Conservation (phyloP, 352 stramenopile species). For the Globisporangium cederbergense region DNA sequence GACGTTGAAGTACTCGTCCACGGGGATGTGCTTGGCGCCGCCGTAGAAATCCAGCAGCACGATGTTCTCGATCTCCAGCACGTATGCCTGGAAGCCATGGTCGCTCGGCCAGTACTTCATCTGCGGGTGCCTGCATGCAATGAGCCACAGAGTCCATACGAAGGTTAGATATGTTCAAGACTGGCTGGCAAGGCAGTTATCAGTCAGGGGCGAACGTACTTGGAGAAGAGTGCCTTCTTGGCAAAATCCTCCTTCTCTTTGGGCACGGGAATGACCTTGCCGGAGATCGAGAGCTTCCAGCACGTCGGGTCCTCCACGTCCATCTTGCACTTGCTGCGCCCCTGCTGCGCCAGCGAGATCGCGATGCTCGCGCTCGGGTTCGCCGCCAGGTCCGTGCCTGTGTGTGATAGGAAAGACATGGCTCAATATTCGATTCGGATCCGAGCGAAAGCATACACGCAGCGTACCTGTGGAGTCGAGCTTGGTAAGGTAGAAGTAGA, state of each 20-base stretch:
- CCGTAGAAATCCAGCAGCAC: conserved; percentile 73
- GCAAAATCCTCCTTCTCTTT: conserved; percentile 40
- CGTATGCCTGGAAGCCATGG: conserved; percentile 53
- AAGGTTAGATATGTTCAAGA: not conserved
- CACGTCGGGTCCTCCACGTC: conserved; percentile 72
- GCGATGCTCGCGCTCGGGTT: conserved; percentile 54
- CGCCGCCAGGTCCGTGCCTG: conserved; percentile 42
- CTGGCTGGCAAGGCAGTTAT: not conserved
- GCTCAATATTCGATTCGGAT: not conserved
- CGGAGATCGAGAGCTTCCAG: conserved; percentile 60
- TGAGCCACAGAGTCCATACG: not conserved
- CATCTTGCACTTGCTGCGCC: conserved; percentile 51
- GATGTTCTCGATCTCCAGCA: conserved; percentile 56
- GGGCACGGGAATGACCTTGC: conserved; percentile 45
- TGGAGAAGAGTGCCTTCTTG: conserved; percentile 64
- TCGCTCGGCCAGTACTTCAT: conserved; percentile 61
- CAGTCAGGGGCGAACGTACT: conserved; percentile 24
- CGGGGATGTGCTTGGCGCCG: conserved; percentile 54
- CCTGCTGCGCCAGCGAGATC: conserved; percentile 59
- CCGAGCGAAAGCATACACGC: not conserved
- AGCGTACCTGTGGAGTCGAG: conserved; percentile 44
- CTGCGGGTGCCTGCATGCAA: conserved; percentile 46
- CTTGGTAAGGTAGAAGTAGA: conserved; percentile 72
- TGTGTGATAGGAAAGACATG: not conserved
- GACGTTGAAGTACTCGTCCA: conserved; percentile 63